Conservation (phyloP, 345 rosid genomes). For the Bruguiera gymnorhiza region DNA sequence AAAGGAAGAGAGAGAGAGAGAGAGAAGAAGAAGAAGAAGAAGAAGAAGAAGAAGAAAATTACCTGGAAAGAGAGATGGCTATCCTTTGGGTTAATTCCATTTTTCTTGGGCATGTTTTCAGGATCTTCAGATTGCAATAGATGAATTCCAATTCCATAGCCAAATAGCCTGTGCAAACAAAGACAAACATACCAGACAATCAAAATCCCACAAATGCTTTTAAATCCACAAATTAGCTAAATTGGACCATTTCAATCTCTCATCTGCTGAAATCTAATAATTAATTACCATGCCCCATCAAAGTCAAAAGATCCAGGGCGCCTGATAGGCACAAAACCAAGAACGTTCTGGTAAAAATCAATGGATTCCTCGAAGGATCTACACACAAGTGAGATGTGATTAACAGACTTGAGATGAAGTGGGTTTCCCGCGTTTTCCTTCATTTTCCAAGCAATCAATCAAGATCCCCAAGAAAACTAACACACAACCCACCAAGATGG, state of each 20-base stretch:
- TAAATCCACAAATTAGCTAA: too few species aligned
- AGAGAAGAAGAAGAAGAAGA: too few species aligned
- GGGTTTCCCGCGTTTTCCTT: slow-evolving; percentile 17
- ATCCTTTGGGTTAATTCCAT: slow-evolving; percentile 39
- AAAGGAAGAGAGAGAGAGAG: too few species aligned
- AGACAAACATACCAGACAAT: too few species aligned
- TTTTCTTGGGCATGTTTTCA: slow-evolving; percentile 17
- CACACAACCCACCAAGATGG: not conserved
- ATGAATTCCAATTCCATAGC: slow-evolving; percentile 40
- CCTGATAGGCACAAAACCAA: slow-evolving; percentile 38
- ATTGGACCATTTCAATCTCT: too few species aligned
- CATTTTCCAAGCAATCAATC: slow-evolving; percentile 7
- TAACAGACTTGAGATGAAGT: slow-evolving; percentile 30
- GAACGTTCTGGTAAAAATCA: slow-evolving; percentile 33
- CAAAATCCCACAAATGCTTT: too few species aligned
- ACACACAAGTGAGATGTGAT: slow-evolving; percentile 32
- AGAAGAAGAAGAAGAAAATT: not conserved
- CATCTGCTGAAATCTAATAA: too few species aligned
- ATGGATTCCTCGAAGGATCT: slow-evolving; percentile 32
- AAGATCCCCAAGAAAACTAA: not conserved
- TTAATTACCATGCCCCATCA: slow-evolving; percentile 39
- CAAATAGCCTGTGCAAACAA: slow-evolving; percentile 28
- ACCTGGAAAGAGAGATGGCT: slow-evolving; percentile 49
- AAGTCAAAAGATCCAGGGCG: slow-evolving; percentile 46
- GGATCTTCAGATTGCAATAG: slow-evolving; percentile 25